Base-by-base conservation (phyloP, 805 yeast genomes). In the Cyberlindnera maclurae region DNA sequence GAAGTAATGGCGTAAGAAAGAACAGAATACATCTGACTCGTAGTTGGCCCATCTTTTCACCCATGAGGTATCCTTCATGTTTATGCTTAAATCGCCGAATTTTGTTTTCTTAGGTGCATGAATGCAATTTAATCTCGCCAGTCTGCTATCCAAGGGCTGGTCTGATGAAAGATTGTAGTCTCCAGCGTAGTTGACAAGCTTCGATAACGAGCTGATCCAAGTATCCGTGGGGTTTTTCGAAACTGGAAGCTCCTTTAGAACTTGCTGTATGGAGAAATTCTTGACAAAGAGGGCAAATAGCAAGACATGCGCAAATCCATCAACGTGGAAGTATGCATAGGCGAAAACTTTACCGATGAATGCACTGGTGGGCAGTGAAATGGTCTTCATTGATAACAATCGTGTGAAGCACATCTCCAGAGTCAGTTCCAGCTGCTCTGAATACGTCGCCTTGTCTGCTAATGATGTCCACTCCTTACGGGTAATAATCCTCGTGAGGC, bases 301-400 rank as follows among this genome's bases (percentile, higher is more conserved):
- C 29, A 79, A 54, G 2, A 81, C 77, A 34, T 62, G 62, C 15
- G 75, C 66, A 12, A 75, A 73, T 13, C 68, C 57, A 1, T 73
- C 71, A 4, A 79, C 49, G 38, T 67, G 54, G 48, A 72, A 67
- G 43, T 69, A 79, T 11, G 73, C 52, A 50, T 68, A 68, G 1
- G 82, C 80, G 58, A 78, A 77, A 3, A 75, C 65, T 54, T 79
- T 79, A 1, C 85, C 85, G 17, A 75, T 64, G 44, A 79, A 78
- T 2, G 83, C 54, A 33, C 42, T 50, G 10, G 51, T 20, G 4
- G 47, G 35, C 2, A 49, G 32, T 3, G 56, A 40, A 5, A 40
- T 15, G 2, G 40, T 39, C 37, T 52, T 52, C 34, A 49, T 15
- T 12, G 41, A 38, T 17, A 52, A 37, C 17, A 50, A 29, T 15